Conservation (phyloP, 2,329 filamentous ascomycete genomes). For the Trichoderma simmonsii region DNA sequence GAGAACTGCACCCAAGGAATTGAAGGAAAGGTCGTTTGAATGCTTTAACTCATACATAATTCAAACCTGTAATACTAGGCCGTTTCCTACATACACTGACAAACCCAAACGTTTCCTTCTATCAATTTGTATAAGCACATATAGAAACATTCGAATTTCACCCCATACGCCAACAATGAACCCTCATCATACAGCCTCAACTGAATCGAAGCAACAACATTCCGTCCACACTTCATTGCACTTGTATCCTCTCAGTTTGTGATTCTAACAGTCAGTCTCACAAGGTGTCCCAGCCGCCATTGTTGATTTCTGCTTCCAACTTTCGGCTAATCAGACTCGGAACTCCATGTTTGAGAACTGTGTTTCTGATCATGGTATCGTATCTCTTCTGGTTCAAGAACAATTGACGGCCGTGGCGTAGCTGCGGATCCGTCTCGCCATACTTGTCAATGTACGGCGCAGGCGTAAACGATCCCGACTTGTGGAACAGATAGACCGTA, state of each 20-base stretch:
- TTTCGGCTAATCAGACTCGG: conserved; percentile 86
- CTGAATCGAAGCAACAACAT: background rate
- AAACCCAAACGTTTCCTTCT: background rate
- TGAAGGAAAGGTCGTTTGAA: background rate
- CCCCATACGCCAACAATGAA: background rate
- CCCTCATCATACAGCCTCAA: background rate
- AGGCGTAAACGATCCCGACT: conserved; percentile 76
- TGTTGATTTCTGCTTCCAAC: conserved; percentile 93
- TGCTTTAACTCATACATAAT: background rate
- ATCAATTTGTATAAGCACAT: background rate
- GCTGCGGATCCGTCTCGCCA: conserved; percentile 89
- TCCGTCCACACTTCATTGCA: background rate
- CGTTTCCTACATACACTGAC: background rate
- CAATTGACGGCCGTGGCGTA: conserved; percentile 82
- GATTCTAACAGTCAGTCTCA: conserved; percentile 21
- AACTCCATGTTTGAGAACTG: conserved; percentile 83
- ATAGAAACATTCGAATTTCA: background rate
- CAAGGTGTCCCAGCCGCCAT: conserved; percentile 88
- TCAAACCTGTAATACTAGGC: background rate
- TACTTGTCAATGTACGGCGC: conserved; percentile 96
- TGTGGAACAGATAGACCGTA: conserved; percentile 79
- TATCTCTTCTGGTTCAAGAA: conserved; percentile 94
- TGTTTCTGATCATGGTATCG: conserved; percentile 78
- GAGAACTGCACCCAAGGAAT: background rate
- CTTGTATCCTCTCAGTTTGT: background rate